phyloP scores from a whole-genome alignment of 208 protist species.

The Leptomonas pyrrhocoris region DNA sequence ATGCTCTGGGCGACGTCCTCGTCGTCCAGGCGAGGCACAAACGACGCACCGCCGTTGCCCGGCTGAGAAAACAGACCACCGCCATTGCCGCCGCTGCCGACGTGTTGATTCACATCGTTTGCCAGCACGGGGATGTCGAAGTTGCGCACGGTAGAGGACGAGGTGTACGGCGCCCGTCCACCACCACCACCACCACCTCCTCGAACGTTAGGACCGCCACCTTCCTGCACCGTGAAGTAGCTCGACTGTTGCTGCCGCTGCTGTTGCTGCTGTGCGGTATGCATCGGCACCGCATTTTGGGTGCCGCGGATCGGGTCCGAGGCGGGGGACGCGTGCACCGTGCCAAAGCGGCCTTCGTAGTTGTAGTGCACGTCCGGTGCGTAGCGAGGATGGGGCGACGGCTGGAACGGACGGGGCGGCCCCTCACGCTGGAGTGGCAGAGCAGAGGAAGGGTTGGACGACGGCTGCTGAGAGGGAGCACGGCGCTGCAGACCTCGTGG shows the following conservation, averaged over 20 bases:
- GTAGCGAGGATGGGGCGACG: neutral
- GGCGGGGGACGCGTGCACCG: constrained; percentile 3
- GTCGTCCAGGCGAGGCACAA: constrained; percentile 45
- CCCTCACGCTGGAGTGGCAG: neutral
- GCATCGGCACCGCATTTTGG: neutral
- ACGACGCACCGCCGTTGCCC: neutral
- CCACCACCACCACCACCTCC: neutral
- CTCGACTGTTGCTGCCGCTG: neutral
- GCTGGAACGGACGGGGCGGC: neutral
- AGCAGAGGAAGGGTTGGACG: neutral
- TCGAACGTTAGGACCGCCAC: too few relatives aligned
- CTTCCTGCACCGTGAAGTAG: constrained; percentile 40
- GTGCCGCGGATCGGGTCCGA: constrained; percentile 6
- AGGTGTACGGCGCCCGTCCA: neutral
- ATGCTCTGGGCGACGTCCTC: constrained; percentile 51
- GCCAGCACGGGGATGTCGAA: constrained; percentile 3
- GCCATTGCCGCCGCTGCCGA: neutral
- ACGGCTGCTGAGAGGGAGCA: neutral
- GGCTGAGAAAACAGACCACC: neutral
- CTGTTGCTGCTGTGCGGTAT: constrained; percentile 17
- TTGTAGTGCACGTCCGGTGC: neutral
- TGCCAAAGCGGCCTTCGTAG: constrained; percentile 23
- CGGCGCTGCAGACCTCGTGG: neutral
- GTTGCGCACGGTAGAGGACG: neutral
- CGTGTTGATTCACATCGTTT: neutral